Conservation (phyloP, 2,329 filamentous ascomycete species). For the Pseudogymnoascus destructans region DNA sequence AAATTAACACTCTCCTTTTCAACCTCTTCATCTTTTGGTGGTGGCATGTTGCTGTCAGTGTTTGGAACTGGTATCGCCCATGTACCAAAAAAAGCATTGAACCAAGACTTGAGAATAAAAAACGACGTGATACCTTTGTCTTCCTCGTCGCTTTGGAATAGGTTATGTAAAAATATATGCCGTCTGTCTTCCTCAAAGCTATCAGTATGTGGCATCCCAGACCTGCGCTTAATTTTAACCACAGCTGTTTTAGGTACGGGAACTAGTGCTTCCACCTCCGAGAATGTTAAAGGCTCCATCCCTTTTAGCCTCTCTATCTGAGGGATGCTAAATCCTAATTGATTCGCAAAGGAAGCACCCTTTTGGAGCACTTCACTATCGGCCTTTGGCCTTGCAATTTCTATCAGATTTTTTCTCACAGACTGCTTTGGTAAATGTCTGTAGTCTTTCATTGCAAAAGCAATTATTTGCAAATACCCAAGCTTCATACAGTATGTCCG, state of each 20-base stretch:
- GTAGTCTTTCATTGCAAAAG: slow-evolving; percentile 12
- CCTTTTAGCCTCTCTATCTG: slow-evolving; percentile 11
- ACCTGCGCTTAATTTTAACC: slow-evolving; percentile 11
- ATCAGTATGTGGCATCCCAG: slow-evolving; percentile 10
- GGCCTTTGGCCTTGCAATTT: slow-evolving; percentile 15
- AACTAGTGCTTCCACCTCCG: neutral
- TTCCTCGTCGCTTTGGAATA: slow-evolving; percentile 10
- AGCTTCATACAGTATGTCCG: slow-evolving; percentile 10
- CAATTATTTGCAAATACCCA: slow-evolving; percentile 9
- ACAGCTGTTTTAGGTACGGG: slow-evolving; percentile 7
- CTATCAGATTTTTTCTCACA: slow-evolving; percentile 10
- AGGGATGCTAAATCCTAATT: slow-evolving; percentile 13
- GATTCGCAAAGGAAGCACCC: slow-evolving; percentile 11
- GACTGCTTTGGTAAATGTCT: slow-evolving; percentile 11
- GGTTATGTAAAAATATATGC: slow-evolving; percentile 14
- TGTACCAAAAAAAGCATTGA: slow-evolving; percentile 14
- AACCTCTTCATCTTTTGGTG: neutral
- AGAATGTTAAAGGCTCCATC: neutral
- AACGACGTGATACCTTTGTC: slow-evolving; percentile 17
- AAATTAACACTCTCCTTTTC: neutral
- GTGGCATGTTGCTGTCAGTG: slow-evolving; percentile 6
- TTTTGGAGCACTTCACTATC: slow-evolving; percentile 13
- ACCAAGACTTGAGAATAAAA: slow-evolving; percentile 17
- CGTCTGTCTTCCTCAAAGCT: slow-evolving; percentile 13
- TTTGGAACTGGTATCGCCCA: slow-evolving; percentile 7